These are phyloP conservation scores for Aegilops sharonensis DNA, from an alignment of 176 grass and related monocot genomes.

Conservation along the genomic window DNA sequence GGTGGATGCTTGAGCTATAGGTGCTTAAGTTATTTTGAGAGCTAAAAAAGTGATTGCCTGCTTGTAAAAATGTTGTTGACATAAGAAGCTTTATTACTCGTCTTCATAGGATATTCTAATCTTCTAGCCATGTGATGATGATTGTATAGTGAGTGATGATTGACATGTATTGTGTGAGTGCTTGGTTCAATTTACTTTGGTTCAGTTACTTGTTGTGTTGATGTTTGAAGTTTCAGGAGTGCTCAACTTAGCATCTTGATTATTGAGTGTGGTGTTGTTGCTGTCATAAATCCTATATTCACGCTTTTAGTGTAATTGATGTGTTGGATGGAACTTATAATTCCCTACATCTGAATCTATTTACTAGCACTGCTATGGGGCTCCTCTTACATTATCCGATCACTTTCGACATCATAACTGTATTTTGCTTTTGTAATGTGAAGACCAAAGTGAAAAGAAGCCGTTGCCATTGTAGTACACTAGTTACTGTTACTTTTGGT, in stretches of 20 bases:
- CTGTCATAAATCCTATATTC: neutral
- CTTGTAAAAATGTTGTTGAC: neutral
- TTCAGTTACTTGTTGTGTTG: neutral
- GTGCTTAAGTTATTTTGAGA: neutral
- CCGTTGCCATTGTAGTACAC: neutral
- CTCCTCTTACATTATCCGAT: neutral
- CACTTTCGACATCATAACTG: slow-evolving; percentile 1
- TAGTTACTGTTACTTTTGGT: neutral
- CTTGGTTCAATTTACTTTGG: neutral
- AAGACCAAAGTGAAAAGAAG: neutral
- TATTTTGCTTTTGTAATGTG: neutral
- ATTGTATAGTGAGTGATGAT: neutral
- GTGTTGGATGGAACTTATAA: neutral
- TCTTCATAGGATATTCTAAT: slow-evolving; percentile 1
- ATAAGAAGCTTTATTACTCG: neutral
- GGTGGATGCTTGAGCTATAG: slow-evolving; percentile 18
- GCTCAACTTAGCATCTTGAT: neutral
- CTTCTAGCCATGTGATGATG: neutral
- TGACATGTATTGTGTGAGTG: neutral
- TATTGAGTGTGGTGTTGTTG: neutral
- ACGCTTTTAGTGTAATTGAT: neutral
- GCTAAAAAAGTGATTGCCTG: neutral
- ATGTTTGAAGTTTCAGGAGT: neutral
- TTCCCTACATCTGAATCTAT: neutral
- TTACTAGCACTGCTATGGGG: neutral